Conservation (phyloP, 495 filamentous ascomycete species). For the Staphylotrichum tortipilum region DNA sequence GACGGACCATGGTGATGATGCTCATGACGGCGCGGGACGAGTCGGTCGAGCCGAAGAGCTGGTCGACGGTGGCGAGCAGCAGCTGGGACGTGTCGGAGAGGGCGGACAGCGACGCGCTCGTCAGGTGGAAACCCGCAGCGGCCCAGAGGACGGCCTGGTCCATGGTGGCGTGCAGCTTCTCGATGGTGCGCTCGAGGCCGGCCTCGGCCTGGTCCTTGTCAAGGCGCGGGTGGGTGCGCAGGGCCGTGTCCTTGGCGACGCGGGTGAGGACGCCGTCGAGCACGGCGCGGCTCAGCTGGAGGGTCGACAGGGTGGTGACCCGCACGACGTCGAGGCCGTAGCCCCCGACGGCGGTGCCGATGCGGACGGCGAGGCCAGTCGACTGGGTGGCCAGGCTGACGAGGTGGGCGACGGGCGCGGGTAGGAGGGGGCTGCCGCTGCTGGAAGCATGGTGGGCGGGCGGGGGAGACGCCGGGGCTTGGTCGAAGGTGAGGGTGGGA, state of each 20-base stretch:
- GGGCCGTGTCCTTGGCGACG: slow-evolving; percentile 68
- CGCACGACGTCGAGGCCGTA: slow-evolving; percentile 57
- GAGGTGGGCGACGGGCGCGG: slow-evolving; percentile 55
- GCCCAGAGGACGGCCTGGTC: slow-evolving; percentile 60
- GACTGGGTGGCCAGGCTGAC: slow-evolving; percentile 62
- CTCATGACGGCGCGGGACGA: slow-evolving; percentile 72
- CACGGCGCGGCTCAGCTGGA: slow-evolving; percentile 59
- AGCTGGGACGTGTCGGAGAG: slow-evolving; percentile 56
- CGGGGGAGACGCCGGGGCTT: no score
- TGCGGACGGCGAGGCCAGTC: slow-evolving; percentile 58
- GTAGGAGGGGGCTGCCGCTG: slow-evolving; percentile 54
- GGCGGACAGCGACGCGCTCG: slow-evolving; percentile 53
- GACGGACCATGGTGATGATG: slow-evolving; percentile 63
- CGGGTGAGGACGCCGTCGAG: slow-evolving; percentile 58
- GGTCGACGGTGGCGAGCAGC: slow-evolving; percentile 59
- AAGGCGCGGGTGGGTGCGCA: no score
- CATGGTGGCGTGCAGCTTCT: slow-evolving; percentile 53
- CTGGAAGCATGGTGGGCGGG: no score
- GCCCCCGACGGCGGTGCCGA: slow-evolving; percentile 59
- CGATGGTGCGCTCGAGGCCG: slow-evolving; percentile 54
- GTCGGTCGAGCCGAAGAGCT: slow-evolving; percentile 69
- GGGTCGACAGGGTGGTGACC: slow-evolving; percentile 57
- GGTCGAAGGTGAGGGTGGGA: neutral
- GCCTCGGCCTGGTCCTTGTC: slow-evolving; percentile 54
- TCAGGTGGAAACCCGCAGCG: slow-evolving; percentile 60